Base-by-base conservation (phyloP, 208 protist species). In the Trypanosoma avium region DNA sequence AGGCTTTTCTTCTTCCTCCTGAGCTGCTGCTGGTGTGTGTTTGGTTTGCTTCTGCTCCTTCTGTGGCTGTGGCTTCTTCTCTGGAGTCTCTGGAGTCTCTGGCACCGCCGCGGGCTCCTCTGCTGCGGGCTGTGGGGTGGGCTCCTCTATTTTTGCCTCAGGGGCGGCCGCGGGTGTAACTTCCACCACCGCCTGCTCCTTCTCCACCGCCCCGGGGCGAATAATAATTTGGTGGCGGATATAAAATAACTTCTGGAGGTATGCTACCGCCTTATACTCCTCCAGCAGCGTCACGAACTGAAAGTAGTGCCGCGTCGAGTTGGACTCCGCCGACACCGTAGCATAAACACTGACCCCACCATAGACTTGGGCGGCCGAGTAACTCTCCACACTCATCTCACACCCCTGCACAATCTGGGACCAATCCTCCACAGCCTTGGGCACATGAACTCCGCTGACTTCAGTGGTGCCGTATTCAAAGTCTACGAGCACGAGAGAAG, bases 171-270 rank as follows among this genome's bases (percentile, higher is more conserved):
- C 65, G 6, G 61, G 56, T 57, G 67, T 48, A 59, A 52, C 30
- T 73, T 82, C 79, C 3, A 68, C 61, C 0, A 40, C 69, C 19
- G 82, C 52, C 43, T 77, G 63, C 27, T 71, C 77, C 38, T 50
- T 68, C 48, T 61, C 77, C 40, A 66, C 52, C 4, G 69, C 79
- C 22, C 86, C 89, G 38, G 85, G 80, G 73, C 86, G 82, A 35
- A 84, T 75, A 48, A 90, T 73, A 21, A 86, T 73, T 76, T 92
- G 86, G 74, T 91, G 75, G 35, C 89, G 89, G 40, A 95, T 79
- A 72, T 79, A 95, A 77, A 82, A 95, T 53, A 69, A 61, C 73
- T 86, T 70, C 45, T 67, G 54, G 60, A 50, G 68, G 76, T 81
- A 85, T 35, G 52, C 80, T 30, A 10, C 40, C 58, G 71, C 67